These are phyloP conservation scores for Oxytropis ochrocephala DNA, from an alignment of 306 rosid species.

Conservation along the genomic window DNA sequence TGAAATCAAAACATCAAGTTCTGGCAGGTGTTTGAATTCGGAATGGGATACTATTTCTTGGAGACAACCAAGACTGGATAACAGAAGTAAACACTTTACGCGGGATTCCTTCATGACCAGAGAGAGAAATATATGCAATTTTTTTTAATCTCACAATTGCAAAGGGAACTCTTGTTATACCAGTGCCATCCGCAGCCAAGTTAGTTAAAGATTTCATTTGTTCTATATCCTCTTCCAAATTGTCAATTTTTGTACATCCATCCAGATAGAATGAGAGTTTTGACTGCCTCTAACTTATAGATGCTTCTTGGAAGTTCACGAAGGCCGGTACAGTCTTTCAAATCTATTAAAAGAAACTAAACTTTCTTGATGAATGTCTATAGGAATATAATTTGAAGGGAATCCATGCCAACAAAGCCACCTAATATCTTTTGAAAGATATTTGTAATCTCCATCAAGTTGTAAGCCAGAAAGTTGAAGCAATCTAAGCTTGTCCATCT, in stretches of 20 bases:
- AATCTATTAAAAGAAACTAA: constrained; percentile 6
- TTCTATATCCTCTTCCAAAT: too few relatives aligned
- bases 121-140: constrained; percentile 15
- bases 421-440: constrained; percentile 1
- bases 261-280: constrained; percentile 24
- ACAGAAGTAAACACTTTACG: constrained; percentile 16
- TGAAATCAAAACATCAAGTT: not conserved
- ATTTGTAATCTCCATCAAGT: constrained; percentile 8
- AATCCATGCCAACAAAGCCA: constrained; percentile 16
- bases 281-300: constrained; percentile 9
- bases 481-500: constrained; percentile 11
- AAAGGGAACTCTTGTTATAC: constrained; percentile 19
- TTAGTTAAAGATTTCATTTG: not conserved
- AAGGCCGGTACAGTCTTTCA: constrained; percentile 18
- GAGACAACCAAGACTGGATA: constrained; percentile 22
- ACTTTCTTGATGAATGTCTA: not conserved
- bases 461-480: not conserved
- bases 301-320: constrained; percentile 19
- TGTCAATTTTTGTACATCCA: constrained; percentile 24
- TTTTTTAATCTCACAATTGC: not conserved
- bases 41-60: not conserved
- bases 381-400: not conserved
- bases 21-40: not conserved
- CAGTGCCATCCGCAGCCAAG: constrained; percentile 23
- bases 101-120: constrained; percentile 24